A percentile compares a stretch with the other conserved stretches of the same genome.
These are phyloP conservation scores for Hyaloperonospora brassicae DNA, from an alignment of 352 stramenopile genomes.

Conservation along the genomic window DNA sequence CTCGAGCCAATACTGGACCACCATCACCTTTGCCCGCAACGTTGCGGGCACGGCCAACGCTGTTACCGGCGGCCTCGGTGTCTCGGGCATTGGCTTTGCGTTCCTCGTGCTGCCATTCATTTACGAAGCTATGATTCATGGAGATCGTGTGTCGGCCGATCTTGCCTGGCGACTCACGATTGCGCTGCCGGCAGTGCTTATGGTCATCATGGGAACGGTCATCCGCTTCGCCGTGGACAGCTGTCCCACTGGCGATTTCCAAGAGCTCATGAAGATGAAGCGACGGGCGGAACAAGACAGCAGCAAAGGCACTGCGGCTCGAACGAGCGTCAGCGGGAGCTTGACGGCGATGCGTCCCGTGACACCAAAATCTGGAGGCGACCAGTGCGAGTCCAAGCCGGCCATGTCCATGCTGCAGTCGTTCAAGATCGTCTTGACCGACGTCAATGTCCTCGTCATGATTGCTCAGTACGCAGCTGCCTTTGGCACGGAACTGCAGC, in stretches of 20 bases:
- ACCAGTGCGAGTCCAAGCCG: constrained; percentile 9
- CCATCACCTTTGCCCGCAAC: constrained; percentile 91
- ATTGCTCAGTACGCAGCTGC: constrained; percentile 90
- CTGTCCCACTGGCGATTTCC: constrained; percentile 89
- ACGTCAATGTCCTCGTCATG: constrained; percentile 89
- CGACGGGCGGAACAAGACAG: constrained; percentile 43
- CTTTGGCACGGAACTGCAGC: constrained; percentile 93
- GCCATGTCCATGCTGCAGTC: constrained; percentile 25
- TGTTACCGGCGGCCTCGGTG: constrained; percentile 87
- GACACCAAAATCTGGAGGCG: constrained; percentile 13
- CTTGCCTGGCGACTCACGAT: constrained; percentile 89
- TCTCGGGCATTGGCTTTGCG: constrained; percentile 88
- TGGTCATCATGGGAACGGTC: constrained; percentile 64
- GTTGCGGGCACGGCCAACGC: constrained; percentile 91
- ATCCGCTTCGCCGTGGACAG: constrained; percentile 81
- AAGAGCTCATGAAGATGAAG: constrained; percentile 66
- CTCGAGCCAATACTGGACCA: constrained; percentile 92
- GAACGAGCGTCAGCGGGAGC: constrained; percentile 23
- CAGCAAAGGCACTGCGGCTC: constrained; percentile 6
- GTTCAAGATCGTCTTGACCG: constrained; percentile 55
- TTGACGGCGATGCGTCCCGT: constrained; percentile 16
- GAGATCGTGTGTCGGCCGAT: constrained; percentile 49
- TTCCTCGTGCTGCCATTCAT: constrained; percentile 36
- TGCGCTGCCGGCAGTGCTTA: constrained; percentile 82
- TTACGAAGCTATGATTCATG: constrained; percentile 72